Percentiles rank a stretch among this genome's conserved stretches.
phyloP scores from a whole-genome alignment of 2,329 filamentous ascomycete genomes.

The Ascochyta koolunga region DNA sequence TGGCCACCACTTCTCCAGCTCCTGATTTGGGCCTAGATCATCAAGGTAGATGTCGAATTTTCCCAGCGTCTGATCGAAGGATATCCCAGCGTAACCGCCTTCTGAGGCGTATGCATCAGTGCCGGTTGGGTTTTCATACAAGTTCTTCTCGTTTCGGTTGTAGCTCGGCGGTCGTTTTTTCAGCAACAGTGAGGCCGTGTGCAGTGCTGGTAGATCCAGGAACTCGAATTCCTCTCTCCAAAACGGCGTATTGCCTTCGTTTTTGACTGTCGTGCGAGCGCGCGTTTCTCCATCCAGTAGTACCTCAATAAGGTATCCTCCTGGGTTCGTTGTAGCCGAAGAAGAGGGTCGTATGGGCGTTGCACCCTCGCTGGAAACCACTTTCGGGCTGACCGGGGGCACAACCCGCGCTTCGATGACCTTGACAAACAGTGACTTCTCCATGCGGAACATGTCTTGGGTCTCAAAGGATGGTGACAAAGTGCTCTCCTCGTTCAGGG shows the following conservation, averaged over 20 bases:
- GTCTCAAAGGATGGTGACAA: conserved; percentile 49
- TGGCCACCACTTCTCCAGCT: conserved; percentile 85
- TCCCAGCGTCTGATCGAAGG: conserved; percentile 62
- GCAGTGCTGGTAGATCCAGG: conserved; percentile 72
- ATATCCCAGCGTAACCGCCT: conserved; percentile 54
- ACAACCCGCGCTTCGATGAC: conserved; percentile 67
- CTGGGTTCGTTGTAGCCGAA: conserved; percentile 45
- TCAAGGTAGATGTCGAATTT: conserved; percentile 83
- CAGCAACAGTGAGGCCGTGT: conserved; percentile 72
- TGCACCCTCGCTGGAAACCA: conserved; percentile 30
- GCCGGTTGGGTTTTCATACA: conserved; percentile 42
- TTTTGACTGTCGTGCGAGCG: conserved; percentile 74
- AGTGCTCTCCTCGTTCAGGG: conserved; percentile 48
- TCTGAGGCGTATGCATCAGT: conserved; percentile 46
- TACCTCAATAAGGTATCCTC: conserved; percentile 80
- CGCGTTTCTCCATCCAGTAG: conserved; percentile 80
- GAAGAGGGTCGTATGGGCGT: conserved; percentile 41
- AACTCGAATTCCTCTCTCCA: conserved; percentile 86
- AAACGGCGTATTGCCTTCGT: conserved; percentile 74
- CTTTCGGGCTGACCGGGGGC: conserved; percentile 47
- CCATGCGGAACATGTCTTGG: conserved; percentile 70
- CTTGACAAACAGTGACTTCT: conserved; percentile 64
- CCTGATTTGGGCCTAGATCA: conserved; percentile 76
- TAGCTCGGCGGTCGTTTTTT: conserved; percentile 63
- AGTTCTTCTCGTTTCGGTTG: conserved; percentile 43